Evolutionary conservation across 2,329 filamentous ascomycete species (phyloP).

Genomic region (Eutypa lata): DNA sequence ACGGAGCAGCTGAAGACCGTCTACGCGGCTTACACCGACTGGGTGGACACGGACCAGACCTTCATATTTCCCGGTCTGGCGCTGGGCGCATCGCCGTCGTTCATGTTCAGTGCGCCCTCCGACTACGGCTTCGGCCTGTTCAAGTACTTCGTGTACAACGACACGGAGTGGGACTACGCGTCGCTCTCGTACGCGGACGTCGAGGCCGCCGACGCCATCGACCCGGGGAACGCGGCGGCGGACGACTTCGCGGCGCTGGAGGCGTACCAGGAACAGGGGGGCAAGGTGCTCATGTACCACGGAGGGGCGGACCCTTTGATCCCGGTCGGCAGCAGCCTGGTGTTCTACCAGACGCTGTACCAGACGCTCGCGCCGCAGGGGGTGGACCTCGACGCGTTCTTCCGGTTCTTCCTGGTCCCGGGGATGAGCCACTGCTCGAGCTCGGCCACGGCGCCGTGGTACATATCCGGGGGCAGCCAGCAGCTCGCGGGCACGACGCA

Average conservation of each 20-base stretch:
- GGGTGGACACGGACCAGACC: not conserved
- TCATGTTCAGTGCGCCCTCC: slow-evolving; percentile 6
- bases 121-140: slow-evolving; percentile 35
- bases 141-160: slow-evolving; percentile 43
- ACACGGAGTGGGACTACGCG: slow-evolving; percentile 36
- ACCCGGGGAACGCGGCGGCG: slow-evolving; percentile 6
- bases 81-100: slow-evolving; percentile 7
- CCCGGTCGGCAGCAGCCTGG: slow-evolving; percentile 36
- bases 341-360: slow-evolving; percentile 43
- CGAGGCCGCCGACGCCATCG: slow-evolving; percentile 12
- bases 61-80: slow-evolving; percentile 11
- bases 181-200: slow-evolving; percentile 34
- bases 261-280: slow-evolving; percentile 32
- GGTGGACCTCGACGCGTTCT: slow-evolving; percentile 24
- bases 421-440: slow-evolving; percentile 47
- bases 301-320: slow-evolving; percentile 42
- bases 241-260: slow-evolving; percentile 22
- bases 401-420: slow-evolving; percentile 42
- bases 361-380: slow-evolving; percentile 28
- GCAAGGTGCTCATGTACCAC: slow-evolving; percentile 43
- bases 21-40: slow-evolving; percentile 28
- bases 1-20: slow-evolving; percentile 40
- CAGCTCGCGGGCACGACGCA: slow-evolving; percentile 30
- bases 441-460: slow-evolving; percentile 31
- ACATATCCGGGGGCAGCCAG: slow-evolving; percentile 14